phyloP scores from a whole-genome alignment of 495 filamentous ascomycete genomes.

The Penicillium goetzii region DNA sequence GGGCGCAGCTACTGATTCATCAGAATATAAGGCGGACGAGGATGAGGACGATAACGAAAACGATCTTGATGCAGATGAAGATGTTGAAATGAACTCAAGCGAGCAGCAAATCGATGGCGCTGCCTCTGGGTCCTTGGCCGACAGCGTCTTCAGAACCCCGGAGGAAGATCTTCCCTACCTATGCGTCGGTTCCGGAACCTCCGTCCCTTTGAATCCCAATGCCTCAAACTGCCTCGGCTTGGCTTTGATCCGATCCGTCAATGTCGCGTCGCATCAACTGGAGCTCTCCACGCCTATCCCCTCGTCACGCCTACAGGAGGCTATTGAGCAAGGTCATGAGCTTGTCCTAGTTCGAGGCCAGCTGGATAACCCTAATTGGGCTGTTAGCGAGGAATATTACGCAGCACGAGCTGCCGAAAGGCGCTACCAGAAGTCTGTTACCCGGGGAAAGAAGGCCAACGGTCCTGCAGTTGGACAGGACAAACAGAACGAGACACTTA shows the following conservation, averaged over 20 bases:
- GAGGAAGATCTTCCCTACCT: constrained; percentile 48
- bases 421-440: constrained; percentile 33
- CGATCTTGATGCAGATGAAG: constrained; percentile 21
- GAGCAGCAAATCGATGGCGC: constrained; percentile 2
- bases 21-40: neutral
- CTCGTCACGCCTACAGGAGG: constrained; percentile 31
- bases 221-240: constrained; percentile 53
- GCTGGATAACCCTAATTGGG: constrained; percentile 57
- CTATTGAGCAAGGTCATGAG: constrained; percentile 39
- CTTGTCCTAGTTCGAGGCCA: constrained; percentile 58
- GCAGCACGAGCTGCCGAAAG: constrained; percentile 45
- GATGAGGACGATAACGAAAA: constrained; percentile 16
- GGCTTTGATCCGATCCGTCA: constrained; percentile 55
- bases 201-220: constrained; percentile 46
- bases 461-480: constrained; percentile 19
- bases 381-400: constrained; percentile 50
- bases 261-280: constrained; percentile 40
- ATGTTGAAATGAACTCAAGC: constrained; percentile 34
- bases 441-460: constrained; percentile 31
- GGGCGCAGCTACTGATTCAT: constrained; percentile 12
- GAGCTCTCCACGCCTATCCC: constrained; percentile 56
- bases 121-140: constrained; percentile 17
- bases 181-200: constrained; percentile 42
- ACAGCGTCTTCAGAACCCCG: constrained; percentile 38
- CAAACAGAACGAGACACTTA: constrained; percentile 28